These are phyloP conservation scores for Sporisorium exsertum DNA, from an alignment of 1,284 basidiomycete species.

Conservation along the genomic window DNA sequence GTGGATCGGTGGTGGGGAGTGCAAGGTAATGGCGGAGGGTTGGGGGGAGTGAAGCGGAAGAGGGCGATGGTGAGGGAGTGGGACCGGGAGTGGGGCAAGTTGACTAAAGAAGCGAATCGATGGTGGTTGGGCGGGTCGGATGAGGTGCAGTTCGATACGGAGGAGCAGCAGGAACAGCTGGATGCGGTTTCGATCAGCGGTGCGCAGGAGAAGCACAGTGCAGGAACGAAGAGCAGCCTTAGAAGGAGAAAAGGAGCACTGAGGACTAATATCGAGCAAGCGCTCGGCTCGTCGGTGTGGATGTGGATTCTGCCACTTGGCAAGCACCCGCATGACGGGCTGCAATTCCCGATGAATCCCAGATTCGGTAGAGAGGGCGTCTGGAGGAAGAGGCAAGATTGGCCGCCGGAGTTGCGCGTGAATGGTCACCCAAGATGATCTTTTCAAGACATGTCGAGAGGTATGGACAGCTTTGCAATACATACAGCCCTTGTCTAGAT, in stretches of 20 bases:
- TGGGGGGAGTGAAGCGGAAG: conserved; percentile 25
- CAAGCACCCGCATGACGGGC: conserved; percentile 27
- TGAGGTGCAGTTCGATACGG: conserved; percentile 13
- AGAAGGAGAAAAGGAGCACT: conserved; percentile 7
- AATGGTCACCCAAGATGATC: not conserved
- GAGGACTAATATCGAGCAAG: conserved; percentile 30
- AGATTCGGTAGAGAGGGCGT: conserved; percentile 36
- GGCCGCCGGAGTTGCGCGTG: conserved; percentile 31
- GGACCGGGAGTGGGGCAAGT: conserved; percentile 81
- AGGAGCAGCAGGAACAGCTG: not conserved
- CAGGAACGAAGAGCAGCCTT: too few species aligned
- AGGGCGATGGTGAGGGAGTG: conserved; percentile 71
- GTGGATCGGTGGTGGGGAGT: conserved; percentile 69
- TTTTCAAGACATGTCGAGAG: not conserved
- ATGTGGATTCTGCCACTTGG: conserved; percentile 37
- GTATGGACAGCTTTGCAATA: not conserved
- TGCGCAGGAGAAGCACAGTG: conserved; percentile 9
- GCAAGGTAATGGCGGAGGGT: conserved; percentile 30
- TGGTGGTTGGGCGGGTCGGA: conserved; percentile 78
- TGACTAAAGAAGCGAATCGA: conserved; percentile 80
- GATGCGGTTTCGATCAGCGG: conserved; percentile 8
- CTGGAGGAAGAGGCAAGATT: conserved; percentile 27
- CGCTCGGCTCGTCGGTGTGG: conserved; percentile 8
- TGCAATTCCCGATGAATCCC: conserved; percentile 45
- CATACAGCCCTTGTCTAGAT: not conserved